Evolutionary conservation across 2,329 filamentous ascomycete genomes (phyloP).

Genomic region (Neurospora crassa): DNA sequence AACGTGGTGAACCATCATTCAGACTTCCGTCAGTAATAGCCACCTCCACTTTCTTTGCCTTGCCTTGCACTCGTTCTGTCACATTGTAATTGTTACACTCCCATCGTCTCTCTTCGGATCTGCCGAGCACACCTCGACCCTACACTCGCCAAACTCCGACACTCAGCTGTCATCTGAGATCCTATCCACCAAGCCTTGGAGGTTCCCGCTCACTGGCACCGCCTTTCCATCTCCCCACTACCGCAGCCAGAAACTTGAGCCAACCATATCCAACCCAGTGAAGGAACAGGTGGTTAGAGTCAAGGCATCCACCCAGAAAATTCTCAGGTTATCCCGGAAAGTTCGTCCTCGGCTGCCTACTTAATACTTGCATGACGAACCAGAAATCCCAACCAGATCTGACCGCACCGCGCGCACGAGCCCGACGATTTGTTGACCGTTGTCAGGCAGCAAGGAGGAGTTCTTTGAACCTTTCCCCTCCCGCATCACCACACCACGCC

Average conservation of each 20-base stretch:
- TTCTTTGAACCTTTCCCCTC: neutral
- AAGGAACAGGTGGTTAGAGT: neutral
- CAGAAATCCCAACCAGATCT: neutral
- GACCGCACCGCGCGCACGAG: neutral
- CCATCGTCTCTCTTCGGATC: neutral
- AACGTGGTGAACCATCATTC: slow-evolving; percentile 1
- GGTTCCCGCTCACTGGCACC: neutral
- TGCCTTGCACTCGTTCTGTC: neutral
- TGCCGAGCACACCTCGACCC: neutral
- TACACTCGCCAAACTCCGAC: neutral
- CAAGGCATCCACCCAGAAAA: neutral
- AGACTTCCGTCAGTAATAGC: neutral
- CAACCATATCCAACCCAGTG: neutral
- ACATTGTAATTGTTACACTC: neutral
- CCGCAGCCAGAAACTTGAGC: neutral
- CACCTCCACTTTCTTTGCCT: neutral
- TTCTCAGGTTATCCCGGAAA: neutral
- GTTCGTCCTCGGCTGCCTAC: neutral
- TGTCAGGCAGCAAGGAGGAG: neutral
- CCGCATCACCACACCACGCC: neutral
- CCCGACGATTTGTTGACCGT: neutral
- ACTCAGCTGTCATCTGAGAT: neutral
- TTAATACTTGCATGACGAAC: neutral
- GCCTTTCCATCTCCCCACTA: neutral
- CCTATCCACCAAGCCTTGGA: neutral